Conservation (phyloP, 306 rosid species). For the Abrus pulchellus region DNA sequence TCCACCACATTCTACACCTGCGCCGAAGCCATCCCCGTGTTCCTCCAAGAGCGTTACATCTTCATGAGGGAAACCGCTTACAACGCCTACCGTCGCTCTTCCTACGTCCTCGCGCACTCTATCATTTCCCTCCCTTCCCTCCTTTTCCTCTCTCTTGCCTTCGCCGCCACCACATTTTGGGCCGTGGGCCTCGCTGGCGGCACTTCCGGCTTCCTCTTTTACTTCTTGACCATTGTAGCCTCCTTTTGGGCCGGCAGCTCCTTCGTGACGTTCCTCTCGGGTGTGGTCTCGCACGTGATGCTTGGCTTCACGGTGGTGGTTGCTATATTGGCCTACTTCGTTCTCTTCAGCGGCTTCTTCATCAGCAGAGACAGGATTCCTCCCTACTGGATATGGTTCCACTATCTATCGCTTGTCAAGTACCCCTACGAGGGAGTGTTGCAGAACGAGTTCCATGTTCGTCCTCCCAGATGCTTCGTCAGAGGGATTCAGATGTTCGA, state of each 20-base stretch:
- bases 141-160: constrained; percentile 68
- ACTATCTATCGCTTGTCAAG: constrained; percentile 81
- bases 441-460: constrained; percentile 72
- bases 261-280: constrained; percentile 88
- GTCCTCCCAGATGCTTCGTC: constrained; percentile 64
- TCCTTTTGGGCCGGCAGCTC: constrained; percentile 94
- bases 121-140: constrained; percentile 77
- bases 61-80: constrained; percentile 96
- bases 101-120: constrained; percentile 80
- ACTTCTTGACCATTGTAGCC: constrained; percentile 57
- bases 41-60: constrained; percentile 96
- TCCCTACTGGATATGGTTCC: constrained; percentile 88
- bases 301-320: constrained; percentile 88
- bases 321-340: constrained; percentile 80
- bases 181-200: constrained; percentile 86
- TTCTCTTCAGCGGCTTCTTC: constrained; percentile 93
- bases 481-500: constrained; percentile 89
- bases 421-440: constrained; percentile 89
- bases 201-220: constrained; percentile 63
- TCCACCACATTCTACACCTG: constrained; percentile 94
- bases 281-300: constrained; percentile 84
- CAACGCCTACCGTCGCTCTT: constrained; percentile 93
- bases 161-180: constrained; percentile 80
- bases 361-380: constrained; percentile 82
- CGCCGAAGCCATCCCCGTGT: constrained; percentile 86